Evolutionary conservation across 371 early-diverging fungal species (phyloP), one percentile per base, ranked within the genome.

Genomic region (Chytridiales sp.): DNA sequence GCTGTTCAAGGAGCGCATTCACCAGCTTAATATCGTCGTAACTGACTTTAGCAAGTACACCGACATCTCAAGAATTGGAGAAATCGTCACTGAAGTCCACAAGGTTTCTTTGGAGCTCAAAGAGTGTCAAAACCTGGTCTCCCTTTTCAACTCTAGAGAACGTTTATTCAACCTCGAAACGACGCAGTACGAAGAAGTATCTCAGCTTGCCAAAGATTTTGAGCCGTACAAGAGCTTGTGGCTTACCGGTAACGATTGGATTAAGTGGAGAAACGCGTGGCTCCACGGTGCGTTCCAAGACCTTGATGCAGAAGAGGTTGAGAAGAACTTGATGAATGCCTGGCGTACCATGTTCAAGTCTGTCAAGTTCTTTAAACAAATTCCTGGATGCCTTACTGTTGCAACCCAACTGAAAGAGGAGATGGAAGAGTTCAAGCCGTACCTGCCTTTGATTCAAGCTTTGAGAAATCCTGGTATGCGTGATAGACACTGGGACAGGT

Each of bases 401-500:
- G 81, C 80, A 4, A 78, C 66, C 2, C 73, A 74, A 62, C 63
- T 81, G 21, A 80, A 81, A 52, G 78, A 81, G 19, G 83, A 83
- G 56, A 80, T 83, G 73, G 83, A 80, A 17, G 80, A 76, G 31
- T 83, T 83, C 66, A 80, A 80, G 52, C 76, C 77, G 19, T 64
- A 76, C 42, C 41, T 83, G 13, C 83, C 83, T 0, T 64, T 83
- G 6, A 83, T 83, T 44, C 80, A 80, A 46, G 77, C 83, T 1
- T 64, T 83, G 0, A 46, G 83, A 19, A 80, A 83, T 52, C 83
- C 83, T 0, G 83, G 83, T 41, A 80, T 83, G 79, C 63, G 78
- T 9, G 82, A 76, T 52, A 57, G 83, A 2, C 83, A 83, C 67
- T 83, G 83, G 83, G 81, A 81, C 8, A 58, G 58, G n/a, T 57